A percentile compares a stretch with the other conserved stretches of the same genome.
These are phyloP conservation scores for Larix kaempferi DNA, from an alignment of 75 land plant species.

Conservation along the genomic window DNA sequence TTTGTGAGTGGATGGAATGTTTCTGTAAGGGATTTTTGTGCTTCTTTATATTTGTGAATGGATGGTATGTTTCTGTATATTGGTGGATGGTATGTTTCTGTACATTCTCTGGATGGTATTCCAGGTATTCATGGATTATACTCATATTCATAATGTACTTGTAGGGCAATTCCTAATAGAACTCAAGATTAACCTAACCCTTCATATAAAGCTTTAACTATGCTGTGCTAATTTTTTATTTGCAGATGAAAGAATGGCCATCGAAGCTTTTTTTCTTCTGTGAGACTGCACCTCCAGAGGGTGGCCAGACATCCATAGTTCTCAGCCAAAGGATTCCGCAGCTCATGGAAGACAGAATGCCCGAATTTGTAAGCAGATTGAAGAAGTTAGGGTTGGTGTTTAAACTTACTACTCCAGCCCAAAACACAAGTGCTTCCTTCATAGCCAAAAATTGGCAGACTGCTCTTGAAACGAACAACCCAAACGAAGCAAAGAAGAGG, in stretches of 20 bases:
- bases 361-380: conserved; percentile 21
- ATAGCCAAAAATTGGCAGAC: conserved; percentile 30
- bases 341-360: conserved; percentile 16
- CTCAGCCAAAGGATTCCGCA: conserved; percentile 17
- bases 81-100: too few relatives aligned
- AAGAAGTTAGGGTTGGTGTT: conserved; percentile 19
- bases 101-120: too few relatives aligned
- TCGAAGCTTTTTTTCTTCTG: conserved; percentile 35
- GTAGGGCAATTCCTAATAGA: too few relatives aligned
- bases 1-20: too few relatives aligned
- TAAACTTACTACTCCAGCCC: conserved; percentile 14
- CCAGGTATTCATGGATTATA: too few relatives aligned
- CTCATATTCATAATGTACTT: too few relatives aligned
- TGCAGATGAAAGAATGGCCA: conserved; percentile 13
- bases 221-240: too few relatives aligned
- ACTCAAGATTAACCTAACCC: too few relatives aligned
- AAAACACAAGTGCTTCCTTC: conserved; percentile 18
- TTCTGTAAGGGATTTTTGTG: too few relatives aligned
- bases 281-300: conserved; percentile 25
- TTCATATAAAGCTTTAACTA: too few relatives aligned
- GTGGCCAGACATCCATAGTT: conserved; percentile 28
- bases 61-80: too few relatives aligned
- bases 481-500: conserved; percentile 27
- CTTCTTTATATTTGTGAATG: too few relatives aligned
- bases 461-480: conserved; percentile 17